Base-by-base conservation (phyloP, 805 yeast species). In the Monosporozyma unispora region DNA sequence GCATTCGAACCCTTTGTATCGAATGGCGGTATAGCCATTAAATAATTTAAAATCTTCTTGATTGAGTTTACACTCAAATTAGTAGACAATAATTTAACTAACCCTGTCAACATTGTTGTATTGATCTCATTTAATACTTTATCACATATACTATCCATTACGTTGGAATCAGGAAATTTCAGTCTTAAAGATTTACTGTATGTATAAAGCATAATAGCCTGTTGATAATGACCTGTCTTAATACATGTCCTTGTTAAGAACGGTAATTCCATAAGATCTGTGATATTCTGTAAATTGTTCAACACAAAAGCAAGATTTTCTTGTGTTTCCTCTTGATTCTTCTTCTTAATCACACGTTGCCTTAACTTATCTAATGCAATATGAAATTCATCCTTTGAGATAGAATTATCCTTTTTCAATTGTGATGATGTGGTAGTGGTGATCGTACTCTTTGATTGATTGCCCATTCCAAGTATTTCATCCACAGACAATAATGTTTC, bases 241-340 rank as follows among this genome's bases (percentile, higher is more conserved):
- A 90, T 87, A 66, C 97, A 87, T n/a, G 90, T 80, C 45, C 81
- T 76, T 31, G 91, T 81, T 45, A 91, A 64, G 1, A 95, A 76
- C 1, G 99, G 97, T 31, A 93, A 69, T 60, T 87, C 96, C 55
- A 91, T 70, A 9, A 90, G 75, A 57, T 87, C 96, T 52, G 84
- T 76, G 10, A 90, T 73, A 38, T 81, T 78, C 53, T 83, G 89
- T 59, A 88, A 76, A 55, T 84, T 82, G 45, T 75, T 74, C 40
- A 81, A 67, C 27, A 82, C 74, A 3, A 59, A 54, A 2, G 73
- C 72, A 12, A 68, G 56, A 39, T 39, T 39, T 21, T 39, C 42
- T 39, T 39, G 42, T 19, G 42, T 21, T 39, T 39, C 42, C 22
- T 55, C 57, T 8, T 52, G 43, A 16, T 48, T 52, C 4, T 39